A percentile compares a stretch with the other conserved stretches of the same genome.
Conservation (phyloP, 2,329 filamentous ascomycete genomes). For the Aphanoascus verrucosus region DNA sequence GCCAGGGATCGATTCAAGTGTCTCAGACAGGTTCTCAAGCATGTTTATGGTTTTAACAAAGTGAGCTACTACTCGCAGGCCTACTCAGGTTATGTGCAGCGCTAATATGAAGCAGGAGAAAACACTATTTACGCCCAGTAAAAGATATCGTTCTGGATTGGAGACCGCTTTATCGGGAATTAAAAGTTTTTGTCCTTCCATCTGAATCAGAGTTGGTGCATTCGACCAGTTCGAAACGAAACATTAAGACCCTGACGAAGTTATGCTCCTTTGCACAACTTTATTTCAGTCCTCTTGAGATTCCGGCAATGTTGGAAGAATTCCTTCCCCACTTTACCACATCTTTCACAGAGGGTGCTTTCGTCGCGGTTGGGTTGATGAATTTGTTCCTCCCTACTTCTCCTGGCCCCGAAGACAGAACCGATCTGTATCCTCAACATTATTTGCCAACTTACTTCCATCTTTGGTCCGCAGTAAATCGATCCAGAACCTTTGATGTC, state of each 20-base stretch:
- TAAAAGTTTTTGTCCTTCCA: constrained; percentile 82
- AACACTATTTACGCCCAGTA: constrained; percentile 84
- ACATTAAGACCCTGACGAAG: constrained; percentile 67
- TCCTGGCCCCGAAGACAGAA: constrained; percentile 54
- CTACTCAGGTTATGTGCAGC: not conserved
- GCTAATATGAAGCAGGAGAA: constrained; percentile 51
- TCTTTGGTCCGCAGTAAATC: constrained; percentile 83
- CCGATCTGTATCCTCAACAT: constrained; percentile 72
- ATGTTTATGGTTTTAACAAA: constrained; percentile 97
- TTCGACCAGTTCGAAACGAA: constrained; percentile 52
- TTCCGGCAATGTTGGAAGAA: constrained; percentile 70
- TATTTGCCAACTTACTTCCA: constrained; percentile 94
- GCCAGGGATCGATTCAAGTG: constrained; percentile 70
- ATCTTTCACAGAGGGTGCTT: constrained; percentile 82
- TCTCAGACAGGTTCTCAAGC: constrained; percentile 83
- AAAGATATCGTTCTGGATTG: constrained; percentile 89
- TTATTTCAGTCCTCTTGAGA: constrained; percentile 83
- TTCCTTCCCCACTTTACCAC: constrained; percentile 82
- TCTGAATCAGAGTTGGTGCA: constrained; percentile 61
- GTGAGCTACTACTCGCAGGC: constrained; percentile 43
- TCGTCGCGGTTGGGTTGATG: constrained; percentile 78
- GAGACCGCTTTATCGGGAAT: constrained; percentile 82
- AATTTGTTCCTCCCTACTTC: constrained; percentile 81
- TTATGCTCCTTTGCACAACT: constrained; percentile 80
- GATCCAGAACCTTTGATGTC: constrained; percentile 77